A percentile compares a stretch with the other conserved stretches of the same genome.
These are phyloP conservation scores for Catunica adiposa DNA, from an alignment of 2,329 filamentous ascomycete species.

Conservation along the genomic window DNA sequence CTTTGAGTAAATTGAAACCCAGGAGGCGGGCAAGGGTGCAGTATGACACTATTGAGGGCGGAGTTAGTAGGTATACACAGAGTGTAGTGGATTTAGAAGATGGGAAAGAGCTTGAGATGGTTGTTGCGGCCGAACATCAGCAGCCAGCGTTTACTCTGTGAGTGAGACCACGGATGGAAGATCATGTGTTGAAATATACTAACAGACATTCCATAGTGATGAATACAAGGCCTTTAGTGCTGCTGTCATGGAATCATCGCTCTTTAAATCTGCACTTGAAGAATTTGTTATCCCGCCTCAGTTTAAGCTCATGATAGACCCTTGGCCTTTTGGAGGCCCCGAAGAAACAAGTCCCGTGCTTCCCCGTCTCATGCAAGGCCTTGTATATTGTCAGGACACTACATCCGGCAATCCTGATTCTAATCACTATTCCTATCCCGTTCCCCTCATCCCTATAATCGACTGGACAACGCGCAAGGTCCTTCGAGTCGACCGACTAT, in stretches of 20 bases:
- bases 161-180: conserved; percentile 10
- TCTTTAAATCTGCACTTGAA: conserved; percentile 31
- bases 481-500: conserved; percentile 40
- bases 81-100: conserved; percentile 25
- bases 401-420: conserved; percentile 33
- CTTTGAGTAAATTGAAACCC: conserved; percentile 19
- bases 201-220: conserved; percentile 16
- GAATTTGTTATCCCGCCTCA: conserved; percentile 30
- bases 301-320: conserved; percentile 28
- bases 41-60: conserved; percentile 25
- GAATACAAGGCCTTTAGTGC: conserved; percentile 28
- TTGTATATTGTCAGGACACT: conserved; percentile 31
- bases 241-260: conserved; percentile 25
- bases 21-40: conserved; percentile 31
- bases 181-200: not conserved
- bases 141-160: conserved; percentile 25
- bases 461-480: conserved; percentile 38
- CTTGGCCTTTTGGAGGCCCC: conserved; percentile 50
- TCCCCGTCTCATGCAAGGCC: conserved; percentile 32
- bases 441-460: conserved; percentile 44
- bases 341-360: conserved; percentile 24
- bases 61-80: conserved; percentile 21
- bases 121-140: conserved; percentile 17
- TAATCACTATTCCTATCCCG: conserved; percentile 45
- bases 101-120: conserved; percentile 10